phyloP scores from a whole-genome alignment of 2,329 filamentous ascomycete genomes.

The Neopestalotiopsis rosae region DNA sequence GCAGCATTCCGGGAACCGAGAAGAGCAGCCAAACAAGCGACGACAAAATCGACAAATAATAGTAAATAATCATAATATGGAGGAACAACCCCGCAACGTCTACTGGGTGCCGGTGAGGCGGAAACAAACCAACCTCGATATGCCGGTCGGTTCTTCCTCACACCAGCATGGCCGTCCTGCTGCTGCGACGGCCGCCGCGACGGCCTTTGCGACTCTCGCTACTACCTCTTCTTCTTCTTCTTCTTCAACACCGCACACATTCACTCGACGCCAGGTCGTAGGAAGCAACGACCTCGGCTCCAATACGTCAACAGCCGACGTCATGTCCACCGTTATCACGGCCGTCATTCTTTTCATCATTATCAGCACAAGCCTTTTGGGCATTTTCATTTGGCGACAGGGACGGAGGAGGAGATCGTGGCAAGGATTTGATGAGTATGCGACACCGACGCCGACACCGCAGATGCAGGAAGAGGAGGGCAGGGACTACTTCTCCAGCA shows the following conservation, averaged over 20 bases:
- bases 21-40: neutral
- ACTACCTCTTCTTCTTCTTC: neutral
- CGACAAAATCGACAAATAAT: too few relatives aligned
- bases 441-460: neutral
- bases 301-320: neutral
- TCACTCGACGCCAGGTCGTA: neutral
- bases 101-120: conserved; percentile 9
- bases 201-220: neutral
- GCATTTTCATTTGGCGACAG: neutral
- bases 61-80: neutral
- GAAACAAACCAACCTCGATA: neutral
- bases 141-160: neutral
- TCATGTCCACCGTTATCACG: neutral
- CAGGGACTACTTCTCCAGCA: neutral
- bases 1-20: neutral
- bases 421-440: neutral
- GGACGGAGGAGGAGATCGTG: neutral
- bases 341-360: conserved; percentile 1
- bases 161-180: too few relatives aligned
- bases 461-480: neutral
- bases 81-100: neutral
- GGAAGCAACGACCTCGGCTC: neutral
- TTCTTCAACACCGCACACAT: neutral
- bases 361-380: neutral
- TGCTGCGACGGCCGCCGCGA: neutral